Conservation (phyloP, 73 alveolate genomes). For the Breviolum minutum region DNA sequence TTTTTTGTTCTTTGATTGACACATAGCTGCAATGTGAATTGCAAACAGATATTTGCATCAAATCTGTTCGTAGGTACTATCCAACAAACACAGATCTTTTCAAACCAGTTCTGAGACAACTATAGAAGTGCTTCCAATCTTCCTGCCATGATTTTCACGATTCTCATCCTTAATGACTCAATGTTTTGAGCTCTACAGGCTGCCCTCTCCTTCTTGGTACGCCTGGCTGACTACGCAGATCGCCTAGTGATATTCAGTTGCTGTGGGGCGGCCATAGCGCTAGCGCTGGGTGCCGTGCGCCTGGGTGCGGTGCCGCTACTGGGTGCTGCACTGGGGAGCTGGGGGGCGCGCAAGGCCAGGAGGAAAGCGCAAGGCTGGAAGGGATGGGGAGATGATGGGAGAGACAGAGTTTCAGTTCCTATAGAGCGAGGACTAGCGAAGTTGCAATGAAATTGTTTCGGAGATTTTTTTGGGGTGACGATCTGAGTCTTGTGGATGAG, state of each 20-base stretch:
- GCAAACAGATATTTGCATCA: not conserved
- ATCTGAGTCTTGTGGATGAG: not conserved
- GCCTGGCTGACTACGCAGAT: not conserved
- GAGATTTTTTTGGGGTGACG: too few relatives aligned
- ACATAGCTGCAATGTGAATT: not conserved
- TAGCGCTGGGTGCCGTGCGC: constrained; percentile 35
- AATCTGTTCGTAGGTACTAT: not conserved
- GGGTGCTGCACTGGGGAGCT: constrained; percentile 24
- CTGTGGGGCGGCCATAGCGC: not conserved
- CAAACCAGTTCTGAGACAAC: too few relatives aligned
- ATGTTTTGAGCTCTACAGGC: not conserved
- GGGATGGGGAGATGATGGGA: not conserved
- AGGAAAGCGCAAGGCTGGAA: constrained; percentile 36
- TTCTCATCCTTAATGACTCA: not conserved
- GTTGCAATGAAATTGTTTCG: too few relatives aligned
- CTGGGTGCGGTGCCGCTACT: not conserved
- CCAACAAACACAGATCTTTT: not conserved
- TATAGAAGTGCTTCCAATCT: too few relatives aligned
- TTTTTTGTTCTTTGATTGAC: too few relatives aligned
- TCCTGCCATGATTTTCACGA: too few relatives aligned
- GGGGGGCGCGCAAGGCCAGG: constrained; percentile 21
- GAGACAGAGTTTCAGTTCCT: not conserved
- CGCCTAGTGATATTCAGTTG: constrained; percentile 33
- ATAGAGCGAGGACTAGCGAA: too few relatives aligned
- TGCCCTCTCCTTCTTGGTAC: constrained; percentile 23